phyloP scores from a whole-genome alignment of 2,329 filamentous ascomycete genomes.

The Chaetothyriales sp. region DNA sequence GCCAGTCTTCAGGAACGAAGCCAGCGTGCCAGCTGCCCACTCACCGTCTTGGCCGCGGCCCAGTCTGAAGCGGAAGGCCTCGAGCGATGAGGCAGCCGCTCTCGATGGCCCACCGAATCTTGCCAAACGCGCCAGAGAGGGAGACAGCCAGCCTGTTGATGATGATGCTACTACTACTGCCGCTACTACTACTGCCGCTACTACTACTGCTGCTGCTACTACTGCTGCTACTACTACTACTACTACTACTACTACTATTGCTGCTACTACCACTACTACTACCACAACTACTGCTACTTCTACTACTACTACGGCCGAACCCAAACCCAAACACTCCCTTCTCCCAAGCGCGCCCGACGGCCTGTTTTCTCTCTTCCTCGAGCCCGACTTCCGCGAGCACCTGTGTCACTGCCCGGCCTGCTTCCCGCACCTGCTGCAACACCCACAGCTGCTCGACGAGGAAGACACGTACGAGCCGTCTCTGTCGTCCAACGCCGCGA shows the following conservation, averaged over 20 bases:
- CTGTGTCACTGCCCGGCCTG: constrained; percentile 75
- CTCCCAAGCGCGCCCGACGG: constrained; percentile 44
- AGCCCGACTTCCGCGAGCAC: constrained; percentile 61
- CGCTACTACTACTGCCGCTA: too few species aligned
- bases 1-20: constrained; percentile 45
- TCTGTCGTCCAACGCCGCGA: constrained; percentile 50
- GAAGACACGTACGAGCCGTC: constrained; percentile 92
- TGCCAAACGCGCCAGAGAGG: constrained; percentile 54
- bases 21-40: constrained; percentile 4
- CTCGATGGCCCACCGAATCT: constrained; percentile 14
- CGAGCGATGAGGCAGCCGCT: constrained; percentile 14
- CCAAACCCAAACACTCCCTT: constrained; percentile 45
- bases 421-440: constrained; percentile 55
- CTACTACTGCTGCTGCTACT: too few species aligned
- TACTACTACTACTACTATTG: too few species aligned
- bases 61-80: constrained; percentile 33
- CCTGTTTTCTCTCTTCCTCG: constrained; percentile 70
- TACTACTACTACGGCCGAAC: too few species aligned
- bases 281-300: too few species aligned
- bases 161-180: constrained; percentile 15
- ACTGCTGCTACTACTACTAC: too few species aligned
- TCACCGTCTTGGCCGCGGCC: background rate
- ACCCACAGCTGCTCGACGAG: constrained; percentile 78
- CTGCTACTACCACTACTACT: too few species aligned
- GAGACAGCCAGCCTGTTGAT: background rate